These are phyloP conservation scores for Hydnomerulius pinastri DNA, from an alignment of 768 basidiomycete genomes.

Conservation along the genomic window DNA sequence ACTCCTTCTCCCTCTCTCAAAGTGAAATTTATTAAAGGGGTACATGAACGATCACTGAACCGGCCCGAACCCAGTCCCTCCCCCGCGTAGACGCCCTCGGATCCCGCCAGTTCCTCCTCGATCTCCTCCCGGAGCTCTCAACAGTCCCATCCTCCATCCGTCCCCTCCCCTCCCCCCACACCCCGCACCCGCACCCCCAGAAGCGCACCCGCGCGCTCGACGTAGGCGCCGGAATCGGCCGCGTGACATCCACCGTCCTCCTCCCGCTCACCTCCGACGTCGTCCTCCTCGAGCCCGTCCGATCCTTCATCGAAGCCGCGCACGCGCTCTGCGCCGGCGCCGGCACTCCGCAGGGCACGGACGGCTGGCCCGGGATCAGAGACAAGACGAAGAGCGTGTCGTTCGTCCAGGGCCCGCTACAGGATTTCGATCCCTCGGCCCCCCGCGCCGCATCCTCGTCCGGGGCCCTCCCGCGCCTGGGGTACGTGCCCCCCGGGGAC, in stretches of 20 bases:
- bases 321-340: constrained; percentile 45
- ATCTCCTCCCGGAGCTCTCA: constrained; percentile 77
- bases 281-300: constrained; percentile 87
- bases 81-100: constrained; percentile 90
- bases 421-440: constrained; percentile 80
- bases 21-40: too few relatives aligned
- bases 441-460: too few relatives aligned
- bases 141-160: constrained; percentile 74
- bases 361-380: constrained; percentile 77
- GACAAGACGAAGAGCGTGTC: constrained; percentile 70
- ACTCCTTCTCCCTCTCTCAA: too few relatives aligned
- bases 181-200: constrained; percentile 14
- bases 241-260: constrained; percentile 86
- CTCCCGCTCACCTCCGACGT: constrained; percentile 88
- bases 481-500: constrained; percentile 52
- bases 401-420: constrained; percentile 78
- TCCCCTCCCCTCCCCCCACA: constrained; percentile 38
- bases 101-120: constrained; percentile 84
- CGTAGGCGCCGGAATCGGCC: constrained; percentile 92
- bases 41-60: constrained; percentile 1
- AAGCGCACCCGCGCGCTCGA: constrained; percentile 78
- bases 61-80: constrained; percentile 62
- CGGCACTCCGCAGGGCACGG: too few relatives aligned
- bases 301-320: constrained; percentile 74
- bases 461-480: constrained; percentile 64